A percentile compares a stretch with the other conserved stretches of the same genome.
Evolutionary conservation across 371 early-diverging fungal genomes (phyloP).

Genomic region (Rhizopus stolonifer): DNA sequence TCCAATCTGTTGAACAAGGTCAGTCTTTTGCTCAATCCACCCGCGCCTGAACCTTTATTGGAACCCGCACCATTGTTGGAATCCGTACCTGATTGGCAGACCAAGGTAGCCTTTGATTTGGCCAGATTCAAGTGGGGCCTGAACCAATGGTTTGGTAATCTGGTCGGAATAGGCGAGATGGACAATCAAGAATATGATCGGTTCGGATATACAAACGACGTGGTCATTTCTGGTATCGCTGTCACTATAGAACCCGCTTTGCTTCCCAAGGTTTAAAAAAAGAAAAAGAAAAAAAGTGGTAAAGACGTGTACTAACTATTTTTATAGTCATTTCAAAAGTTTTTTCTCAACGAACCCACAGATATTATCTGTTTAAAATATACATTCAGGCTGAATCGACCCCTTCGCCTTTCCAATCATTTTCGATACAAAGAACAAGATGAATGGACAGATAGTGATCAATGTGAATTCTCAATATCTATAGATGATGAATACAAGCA

Average conservation of each 20-base stretch:
- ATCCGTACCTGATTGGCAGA: slow-evolving; percentile 13
- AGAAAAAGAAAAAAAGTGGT: too few species aligned
- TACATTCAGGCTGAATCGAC: slow-evolving; percentile 9
- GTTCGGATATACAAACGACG: slow-evolving; percentile 17
- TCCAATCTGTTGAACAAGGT: neutral
- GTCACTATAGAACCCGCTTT: slow-evolving; percentile 30
- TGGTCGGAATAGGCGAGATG: slow-evolving; percentile 23
- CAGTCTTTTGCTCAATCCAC: neutral
- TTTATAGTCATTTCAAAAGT: slow-evolving; percentile 24
- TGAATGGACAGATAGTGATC: slow-evolving; percentile 10
- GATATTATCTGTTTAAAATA: slow-evolving; percentile 21
- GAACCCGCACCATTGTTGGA: too few species aligned
- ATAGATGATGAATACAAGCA: neutral
- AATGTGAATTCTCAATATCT: slow-evolving; percentile 14
- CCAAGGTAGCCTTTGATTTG: slow-evolving; percentile 15
- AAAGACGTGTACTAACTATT: too few species aligned
- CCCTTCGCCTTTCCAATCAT: slow-evolving; percentile 7
- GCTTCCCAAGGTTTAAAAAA: slow-evolving; percentile 37
- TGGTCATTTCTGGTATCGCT: slow-evolving; percentile 24
- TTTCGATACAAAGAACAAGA: slow-evolving; percentile 5
- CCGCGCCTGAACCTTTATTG: too few species aligned
- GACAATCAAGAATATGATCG: slow-evolving; percentile 21
- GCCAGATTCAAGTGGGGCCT: slow-evolving; percentile 21
- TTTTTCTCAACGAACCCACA: neutral
- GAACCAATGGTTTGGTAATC: slow-evolving; percentile 21